Evolutionary conservation across 2,329 filamentous ascomycete species (phyloP).

Genomic region (Trichoderma harzianum): DNA sequence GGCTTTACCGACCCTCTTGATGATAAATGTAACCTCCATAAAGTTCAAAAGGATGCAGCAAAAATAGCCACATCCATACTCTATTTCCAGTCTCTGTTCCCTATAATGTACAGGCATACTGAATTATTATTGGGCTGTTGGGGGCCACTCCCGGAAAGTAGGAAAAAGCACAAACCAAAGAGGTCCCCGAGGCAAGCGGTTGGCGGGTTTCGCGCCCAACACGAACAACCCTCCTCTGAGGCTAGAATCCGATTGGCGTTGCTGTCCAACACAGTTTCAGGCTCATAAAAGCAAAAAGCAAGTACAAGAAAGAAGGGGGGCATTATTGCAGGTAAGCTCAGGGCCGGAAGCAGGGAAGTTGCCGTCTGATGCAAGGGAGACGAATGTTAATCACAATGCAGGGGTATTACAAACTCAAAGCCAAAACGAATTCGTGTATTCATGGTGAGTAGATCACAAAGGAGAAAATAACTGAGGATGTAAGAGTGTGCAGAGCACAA

Average conservation of each 20-base stretch:
- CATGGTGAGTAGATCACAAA: too few relatives aligned
- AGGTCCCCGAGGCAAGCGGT: neutral
- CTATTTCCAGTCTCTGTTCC: neutral
- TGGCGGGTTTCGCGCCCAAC: neutral
- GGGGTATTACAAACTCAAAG: neutral
- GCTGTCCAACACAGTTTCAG: neutral
- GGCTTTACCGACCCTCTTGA: too few relatives aligned
- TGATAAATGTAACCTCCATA: too few relatives aligned
- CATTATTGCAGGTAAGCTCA: neutral
- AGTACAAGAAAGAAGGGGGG: neutral
- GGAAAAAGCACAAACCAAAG: neutral
- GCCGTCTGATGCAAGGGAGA: neutral
- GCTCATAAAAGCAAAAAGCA: neutral
- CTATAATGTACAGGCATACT: neutral
- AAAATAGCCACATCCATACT: neutral
- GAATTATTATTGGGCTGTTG: neutral
- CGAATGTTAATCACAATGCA: neutral
- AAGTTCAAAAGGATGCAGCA: too few relatives aligned
- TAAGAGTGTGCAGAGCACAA: constrained; percentile 7
- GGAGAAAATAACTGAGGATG: neutral
- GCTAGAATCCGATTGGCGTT: neutral
- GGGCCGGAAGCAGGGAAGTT: neutral
- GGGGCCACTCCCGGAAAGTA: neutral
- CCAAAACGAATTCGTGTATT: too few relatives aligned
- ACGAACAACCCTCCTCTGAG: neutral